Evolutionary conservation across 2,329 filamentous ascomycete genomes (phyloP), one percentile per base, ranked within the genome.

Genomic region (Penicillium palitans): DNA sequence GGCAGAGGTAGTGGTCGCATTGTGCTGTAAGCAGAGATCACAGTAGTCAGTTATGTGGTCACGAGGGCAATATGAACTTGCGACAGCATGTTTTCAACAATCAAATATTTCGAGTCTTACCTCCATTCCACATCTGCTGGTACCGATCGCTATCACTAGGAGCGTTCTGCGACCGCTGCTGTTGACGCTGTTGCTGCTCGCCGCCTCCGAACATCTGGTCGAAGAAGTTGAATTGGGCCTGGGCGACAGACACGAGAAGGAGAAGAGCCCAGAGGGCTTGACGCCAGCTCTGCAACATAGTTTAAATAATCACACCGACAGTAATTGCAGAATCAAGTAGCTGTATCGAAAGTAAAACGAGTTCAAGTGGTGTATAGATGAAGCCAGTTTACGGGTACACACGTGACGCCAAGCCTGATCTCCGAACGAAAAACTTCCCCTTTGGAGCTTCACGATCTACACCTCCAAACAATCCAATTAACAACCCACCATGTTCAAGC

Each of bases 191-290:
- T 64, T 86, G 83, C 57, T 84, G 80, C 61, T 78, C 78, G 59
- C 82, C 81, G 65, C 85, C 85, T 67, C 86, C 84, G 75, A 99
- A 98, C 91, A 98, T 96, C 70, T 98, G 91, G 74, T 97, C 93
- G 78, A 98, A 99, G 84, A 99, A 96, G 72, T 91, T 89, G 76
- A 98, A 98, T 78, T 98, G 93, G 12, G 91, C 91, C 57, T 83
- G 79, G 4, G 82, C 86, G 17, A 79, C 68, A 33, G 85, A 76
- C 61, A 84, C 78, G 59, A 90, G 71, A 29, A 91, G 74, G 50
- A 90, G 78, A 17, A 91, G 72, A 57, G 71, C 69, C 62, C 72
- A 72, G 4, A 78, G 63, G 47, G 66, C 55, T 31, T 64, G 66
- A n/a, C 70, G 45, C 37, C 63, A 66, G 53, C 60, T 66, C 51